Percentiles rank a stretch among this genome's conserved stretches.
Evolutionary conservation across 2,329 filamentous ascomycete genomes (phyloP).

Genomic region (Paecilomyces variotii): DNA sequence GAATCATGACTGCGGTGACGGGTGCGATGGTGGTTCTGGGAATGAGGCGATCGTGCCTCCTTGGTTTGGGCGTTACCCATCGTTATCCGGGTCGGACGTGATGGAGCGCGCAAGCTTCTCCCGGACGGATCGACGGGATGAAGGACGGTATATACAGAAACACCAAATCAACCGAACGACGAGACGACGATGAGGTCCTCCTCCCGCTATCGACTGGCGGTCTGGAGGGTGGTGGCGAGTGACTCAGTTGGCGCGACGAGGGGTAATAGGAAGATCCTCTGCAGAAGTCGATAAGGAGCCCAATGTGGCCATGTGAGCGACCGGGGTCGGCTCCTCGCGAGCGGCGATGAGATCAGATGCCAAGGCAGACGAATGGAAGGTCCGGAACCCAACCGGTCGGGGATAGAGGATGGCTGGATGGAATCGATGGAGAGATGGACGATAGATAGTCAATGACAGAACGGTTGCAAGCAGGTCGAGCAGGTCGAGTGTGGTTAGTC

Average conservation of each 20-base stretch:
- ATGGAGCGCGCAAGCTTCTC: not conserved
- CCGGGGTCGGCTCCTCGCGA: constrained; percentile 8
- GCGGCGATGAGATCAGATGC: constrained; percentile 19
- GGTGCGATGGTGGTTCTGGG: constrained; percentile 19
- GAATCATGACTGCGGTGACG: constrained; percentile 19
- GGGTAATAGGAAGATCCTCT: constrained; percentile 1
- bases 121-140: not conserved
- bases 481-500: not conserved
- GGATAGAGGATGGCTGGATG: not conserved
- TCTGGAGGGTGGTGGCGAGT: constrained; percentile 2
- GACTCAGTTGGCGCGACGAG: constrained; percentile 8
- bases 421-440: not conserved
- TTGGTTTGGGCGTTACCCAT: constrained; percentile 43
- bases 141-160: not conserved
- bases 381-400: constrained; percentile 2
- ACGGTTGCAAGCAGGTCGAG: not conserved
- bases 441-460: constrained; percentile 2
- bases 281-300: constrained; percentile 9
- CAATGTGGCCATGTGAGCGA: constrained; percentile 23
- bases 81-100: not conserved
- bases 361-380: constrained; percentile 13
- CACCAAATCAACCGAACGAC: constrained; percentile 1
- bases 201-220: not conserved
- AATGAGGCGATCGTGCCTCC: constrained; percentile 30
- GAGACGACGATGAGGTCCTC: not conserved